Base-by-base conservation (phyloP, 805 yeast genomes). In the Cyberlindnera euphorbiae region DNA sequence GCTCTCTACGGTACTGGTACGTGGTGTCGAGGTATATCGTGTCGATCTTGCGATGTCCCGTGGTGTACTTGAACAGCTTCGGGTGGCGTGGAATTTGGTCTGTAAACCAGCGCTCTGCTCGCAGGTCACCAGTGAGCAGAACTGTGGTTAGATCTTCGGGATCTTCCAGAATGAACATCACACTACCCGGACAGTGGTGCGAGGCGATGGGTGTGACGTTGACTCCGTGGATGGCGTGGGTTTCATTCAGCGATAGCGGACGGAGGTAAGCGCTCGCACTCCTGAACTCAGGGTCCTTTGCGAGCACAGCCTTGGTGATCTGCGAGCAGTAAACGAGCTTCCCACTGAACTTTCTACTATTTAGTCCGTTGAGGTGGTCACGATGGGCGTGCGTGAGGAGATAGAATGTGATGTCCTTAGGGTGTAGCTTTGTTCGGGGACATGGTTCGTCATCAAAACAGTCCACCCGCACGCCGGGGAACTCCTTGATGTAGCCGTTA, bases 141-240 rank as follows among this genome's bases (percentile, higher is more conserved):
- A 76, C 67, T 0, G 73, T 51, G 8, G 40, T 38, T 11, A 33
- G 26, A 1, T 34, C 28, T 26, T 13, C 17, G 15, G 12, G 55
- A 55, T 40, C 9, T 19, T 71, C 71, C 2, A 77, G 38, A 19
- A 77, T 60, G 38, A 72, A 69, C 77, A 77, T 73, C 3, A 65
- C 62, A 4, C 79, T 64, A 4, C 82, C 83, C 10, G 79, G 75
- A 47, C 83, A 77, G 45, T 77, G 84, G 47, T 75, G 66, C 1
- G 77, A 66, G 6, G 66, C 66, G 3, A 77, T 59, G 18, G 70
- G 47, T 1, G 75, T 67, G 2, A 76, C 53, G 6, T 36, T 49
- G 6, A 74, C 33, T 1, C 21, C 17, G 2, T 35, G 28, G 48
- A 55, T 15, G 36, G 35, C 8, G 56, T 41, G 38, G 42, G 50